Evolutionary conservation across 2,329 filamentous ascomycete genomes (phyloP).

Genomic region (Sarocladiaceae sp.): DNA sequence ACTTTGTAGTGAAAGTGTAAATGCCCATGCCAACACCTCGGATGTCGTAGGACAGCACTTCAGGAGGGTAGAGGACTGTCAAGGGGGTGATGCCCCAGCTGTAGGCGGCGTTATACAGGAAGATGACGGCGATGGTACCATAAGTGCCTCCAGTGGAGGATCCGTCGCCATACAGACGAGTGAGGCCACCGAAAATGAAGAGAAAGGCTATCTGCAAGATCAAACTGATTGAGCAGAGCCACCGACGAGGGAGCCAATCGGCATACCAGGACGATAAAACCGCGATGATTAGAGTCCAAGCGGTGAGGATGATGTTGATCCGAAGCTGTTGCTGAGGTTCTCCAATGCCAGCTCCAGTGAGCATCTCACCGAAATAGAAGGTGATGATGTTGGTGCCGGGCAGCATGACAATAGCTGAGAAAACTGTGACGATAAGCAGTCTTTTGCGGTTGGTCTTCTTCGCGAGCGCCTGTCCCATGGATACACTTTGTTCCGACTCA

Average conservation of each 20-base stretch:
- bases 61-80: conserved; percentile 13
- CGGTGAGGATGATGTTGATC: conserved; percentile 15
- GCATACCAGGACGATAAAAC: conserved; percentile 8
- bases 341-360: conserved; percentile 8
- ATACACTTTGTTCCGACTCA: too few species aligned
- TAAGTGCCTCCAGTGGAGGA: conserved; percentile 8
- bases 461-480: too few species aligned
- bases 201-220: conserved; percentile 6
- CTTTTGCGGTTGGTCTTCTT: too few species aligned
- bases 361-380: conserved; percentile 12
- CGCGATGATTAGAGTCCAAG: conserved; percentile 15
- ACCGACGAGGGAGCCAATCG: conserved; percentile 12
- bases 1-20: conserved; percentile 7
- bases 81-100: conserved; percentile 14
- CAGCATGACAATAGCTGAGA: conserved; percentile 10
- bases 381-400: conserved; percentile 11
- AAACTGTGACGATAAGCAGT: too few species aligned
- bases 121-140: conserved; percentile 14
- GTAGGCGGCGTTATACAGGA: conserved; percentile 16
- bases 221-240: conserved; percentile 1
- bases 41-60: conserved; percentile 15
- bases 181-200: conserved; percentile 10
- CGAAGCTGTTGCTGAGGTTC: conserved; percentile 14
- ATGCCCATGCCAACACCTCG: conserved; percentile 13
- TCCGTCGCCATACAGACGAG: neutral